Evolutionary conservation across 768 basidiomycete genomes (phyloP), one percentile per base, ranked within the genome.

Genomic region (Baorangia bicolor): DNA sequence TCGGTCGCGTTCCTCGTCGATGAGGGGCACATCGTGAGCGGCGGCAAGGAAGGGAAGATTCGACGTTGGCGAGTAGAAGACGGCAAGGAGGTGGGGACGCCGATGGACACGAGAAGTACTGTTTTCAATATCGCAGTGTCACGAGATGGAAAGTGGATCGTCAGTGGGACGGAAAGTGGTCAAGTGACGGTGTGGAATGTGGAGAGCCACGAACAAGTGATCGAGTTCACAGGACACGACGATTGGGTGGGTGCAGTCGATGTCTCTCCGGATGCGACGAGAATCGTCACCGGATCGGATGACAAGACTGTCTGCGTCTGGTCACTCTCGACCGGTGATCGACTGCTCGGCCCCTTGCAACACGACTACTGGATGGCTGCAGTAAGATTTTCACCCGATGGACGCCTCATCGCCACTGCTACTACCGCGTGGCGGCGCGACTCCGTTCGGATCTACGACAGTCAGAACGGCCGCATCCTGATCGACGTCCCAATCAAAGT

Each of bases 331-430:
- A n/a, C 16, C 27, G 25, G 42, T 5, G 10, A 27, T 16, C 25
- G 14, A 43, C 25, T 43, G 16, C 16, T 43, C 18, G 18, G 25
- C 2, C 41, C 42, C 42, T 18, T 43, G 23, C 4, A 3, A 18
- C 10, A 43, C 10, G 2, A 11, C 16, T 0, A 3, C 18, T 0
- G 2, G 1, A 16, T 43, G 1, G 2, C 1, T 2, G 14, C 9
- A 2, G 42, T n/a, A 16, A 43, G n/a, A 18, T 18, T n/a, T 16
- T 43, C 42, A 5, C 42, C 42, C 25, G 5, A 43, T 5, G 42
- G 42, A 43, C 10, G 11, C 10, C 42, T 18, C 9, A 27, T 43
- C 16, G 42, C 18, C 16, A 25, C 41, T 13, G 21, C 8, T 5
- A 16, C 25, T 23, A n/a, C n/a, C n/a, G n/a, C n/a, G 9, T 14